phyloP scores from a whole-genome alignment of 176 grass and related monocot genomes.

The Melocanna baccifera region DNA sequence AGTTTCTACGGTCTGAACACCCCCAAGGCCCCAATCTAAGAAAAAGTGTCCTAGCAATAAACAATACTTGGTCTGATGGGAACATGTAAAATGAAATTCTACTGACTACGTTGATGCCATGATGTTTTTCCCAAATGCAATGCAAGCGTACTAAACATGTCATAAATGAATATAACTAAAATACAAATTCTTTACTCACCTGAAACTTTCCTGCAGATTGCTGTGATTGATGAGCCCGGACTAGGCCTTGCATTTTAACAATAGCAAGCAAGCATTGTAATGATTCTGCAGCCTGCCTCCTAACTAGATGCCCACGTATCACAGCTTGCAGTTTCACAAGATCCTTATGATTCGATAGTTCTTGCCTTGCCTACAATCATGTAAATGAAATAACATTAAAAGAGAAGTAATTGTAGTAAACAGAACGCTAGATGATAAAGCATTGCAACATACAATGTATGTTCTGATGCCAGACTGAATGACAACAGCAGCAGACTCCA shows the following conservation, averaged over 20 bases:
- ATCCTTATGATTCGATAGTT: constrained; percentile 50
- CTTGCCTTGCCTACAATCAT: constrained; percentile 61
- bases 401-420: constrained; percentile 9
- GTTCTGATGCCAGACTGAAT: constrained; percentile 68
- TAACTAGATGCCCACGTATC: constrained; percentile 73
- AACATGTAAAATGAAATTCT: neutral
- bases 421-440: constrained; percentile 16
- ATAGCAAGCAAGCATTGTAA: constrained; percentile 81
- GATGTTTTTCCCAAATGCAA: constrained; percentile 4
- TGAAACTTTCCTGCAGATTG: constrained; percentile 27
- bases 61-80: neutral
- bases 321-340: constrained; percentile 84
- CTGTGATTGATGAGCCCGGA: constrained; percentile 53
- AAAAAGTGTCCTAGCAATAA: neutral
- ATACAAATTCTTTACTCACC: constrained; percentile 20
- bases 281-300: constrained; percentile 72
- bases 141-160: neutral
- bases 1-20: neutral
- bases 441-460: constrained; percentile 53
- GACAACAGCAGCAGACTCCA: constrained; percentile 49
- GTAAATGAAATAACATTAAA: constrained; percentile 18
- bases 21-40: neutral
- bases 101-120: neutral
- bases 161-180: neutral
- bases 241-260: constrained; percentile 77